phyloP scores from a whole-genome alignment of 2,329 filamentous ascomycete species.

The Cordyceps militaris region DNA sequence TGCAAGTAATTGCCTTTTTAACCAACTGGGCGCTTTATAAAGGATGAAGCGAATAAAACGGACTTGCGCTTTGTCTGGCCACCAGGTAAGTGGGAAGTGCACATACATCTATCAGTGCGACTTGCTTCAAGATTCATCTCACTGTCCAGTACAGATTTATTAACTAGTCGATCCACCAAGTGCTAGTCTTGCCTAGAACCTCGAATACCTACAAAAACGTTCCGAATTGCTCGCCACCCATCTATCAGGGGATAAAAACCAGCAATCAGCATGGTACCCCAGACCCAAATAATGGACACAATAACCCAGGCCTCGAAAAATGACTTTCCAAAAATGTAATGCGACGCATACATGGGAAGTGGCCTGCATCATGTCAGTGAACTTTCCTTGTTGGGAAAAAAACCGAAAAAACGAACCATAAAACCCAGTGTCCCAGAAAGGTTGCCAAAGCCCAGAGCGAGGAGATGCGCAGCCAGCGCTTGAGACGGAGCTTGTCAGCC shows the following conservation, averaged over 20 bases:
- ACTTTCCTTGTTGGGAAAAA: background rate
- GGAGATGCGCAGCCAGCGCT: conserved; percentile 39
- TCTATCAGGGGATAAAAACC: conserved; percentile 44
- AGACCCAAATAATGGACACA: conserved; percentile 46
- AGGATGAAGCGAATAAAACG: too few relatives aligned
- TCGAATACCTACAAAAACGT: conserved; percentile 7
- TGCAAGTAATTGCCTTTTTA: too few relatives aligned
- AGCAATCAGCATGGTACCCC: conserved; percentile 41
- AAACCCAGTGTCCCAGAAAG: conserved; percentile 45
- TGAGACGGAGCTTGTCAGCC: conserved; percentile 30
- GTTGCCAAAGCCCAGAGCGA: conserved; percentile 41
- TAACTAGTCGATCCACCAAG: background rate
- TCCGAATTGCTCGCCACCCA: conserved; percentile 29
- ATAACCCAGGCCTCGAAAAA: conserved; percentile 46
- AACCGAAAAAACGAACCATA: conserved; percentile 32
- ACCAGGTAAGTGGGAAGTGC: too few relatives aligned
- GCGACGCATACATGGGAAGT: conserved; percentile 46
- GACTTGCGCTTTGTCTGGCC: too few relatives aligned
- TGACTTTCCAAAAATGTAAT: conserved; percentile 40
- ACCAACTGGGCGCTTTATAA: too few relatives aligned
- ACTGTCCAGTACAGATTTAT: too few relatives aligned
- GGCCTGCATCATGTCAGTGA: conserved; percentile 25
- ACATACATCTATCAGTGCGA: background rate
- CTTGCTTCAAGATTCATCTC: too few relatives aligned
- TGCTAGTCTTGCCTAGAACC: background rate